These are phyloP conservation scores for Epichloe sylvatica DNA, from an alignment of 2,329 filamentous ascomycete species.

Conservation along the genomic window DNA sequence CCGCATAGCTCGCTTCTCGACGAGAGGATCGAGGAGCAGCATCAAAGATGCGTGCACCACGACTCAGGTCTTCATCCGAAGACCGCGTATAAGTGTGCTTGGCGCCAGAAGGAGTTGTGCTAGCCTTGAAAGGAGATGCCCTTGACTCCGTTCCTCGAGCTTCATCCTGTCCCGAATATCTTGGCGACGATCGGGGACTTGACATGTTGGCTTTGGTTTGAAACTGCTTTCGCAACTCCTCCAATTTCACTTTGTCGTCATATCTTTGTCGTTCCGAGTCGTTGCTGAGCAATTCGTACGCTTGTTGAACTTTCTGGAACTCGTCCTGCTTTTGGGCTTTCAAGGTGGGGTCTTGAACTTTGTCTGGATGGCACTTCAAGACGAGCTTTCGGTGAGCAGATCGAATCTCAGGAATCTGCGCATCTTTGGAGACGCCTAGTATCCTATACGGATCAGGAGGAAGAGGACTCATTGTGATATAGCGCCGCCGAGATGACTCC, in stretches of 20 bases:
- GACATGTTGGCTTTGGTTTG: slow-evolving; percentile 30
- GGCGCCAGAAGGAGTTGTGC: slow-evolving; percentile 18
- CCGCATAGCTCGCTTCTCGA: slow-evolving; percentile 33
- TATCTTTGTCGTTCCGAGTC: slow-evolving; percentile 59
- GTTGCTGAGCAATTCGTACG: slow-evolving; percentile 81
- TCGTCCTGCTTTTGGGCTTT: slow-evolving; percentile 71
- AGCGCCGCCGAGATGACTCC: not conserved
- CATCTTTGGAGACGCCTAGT: slow-evolving; percentile 60
- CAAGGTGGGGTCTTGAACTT: slow-evolving; percentile 62
- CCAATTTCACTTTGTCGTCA: slow-evolving; percentile 59
- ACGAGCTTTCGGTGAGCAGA: slow-evolving; percentile 73
- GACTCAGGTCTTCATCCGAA: slow-evolving; percentile 33
- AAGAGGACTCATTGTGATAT: slow-evolving; percentile 31
- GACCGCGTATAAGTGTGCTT: slow-evolving; percentile 27
- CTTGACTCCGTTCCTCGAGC: slow-evolving; percentile 11
- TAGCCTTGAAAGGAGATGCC: slow-evolving; percentile 26
- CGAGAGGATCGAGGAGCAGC: slow-evolving; percentile 24
- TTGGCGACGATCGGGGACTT: slow-evolving; percentile 27
- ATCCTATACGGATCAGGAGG: slow-evolving; percentile 65
- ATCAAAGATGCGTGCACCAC: slow-evolving; percentile 28
- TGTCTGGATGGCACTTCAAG: slow-evolving; percentile 82
- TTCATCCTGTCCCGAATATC: slow-evolving; percentile 15
- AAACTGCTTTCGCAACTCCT: slow-evolving; percentile 46
- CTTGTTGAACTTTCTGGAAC: slow-evolving; percentile 84
- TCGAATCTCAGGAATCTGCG: slow-evolving; percentile 58